phyloP scores from a whole-genome alignment of 352 stramenopile genomes.

The Globisporangium apiculatum region DNA sequence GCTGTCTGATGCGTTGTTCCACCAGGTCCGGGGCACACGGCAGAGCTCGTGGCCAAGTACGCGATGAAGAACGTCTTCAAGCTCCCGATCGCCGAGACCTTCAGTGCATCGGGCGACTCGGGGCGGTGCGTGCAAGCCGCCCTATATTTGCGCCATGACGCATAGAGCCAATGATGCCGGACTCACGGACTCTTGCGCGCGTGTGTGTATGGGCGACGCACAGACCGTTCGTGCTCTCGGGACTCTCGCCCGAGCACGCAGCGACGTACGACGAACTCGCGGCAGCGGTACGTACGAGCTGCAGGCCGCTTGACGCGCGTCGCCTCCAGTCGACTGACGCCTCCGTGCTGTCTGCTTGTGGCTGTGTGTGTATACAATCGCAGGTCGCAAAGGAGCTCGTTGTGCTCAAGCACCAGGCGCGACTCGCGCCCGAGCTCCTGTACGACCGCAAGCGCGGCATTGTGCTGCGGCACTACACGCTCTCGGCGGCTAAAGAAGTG shows the following conservation, averaged over 20 bases:
- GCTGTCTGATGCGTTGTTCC: neutral
- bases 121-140: constrained; percentile 33
- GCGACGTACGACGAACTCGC: constrained; percentile 69
- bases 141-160: too few relatives aligned
- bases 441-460: constrained; percentile 78
- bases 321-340: neutral
- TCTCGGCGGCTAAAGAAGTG: constrained; percentile 63
- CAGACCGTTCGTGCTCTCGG: constrained; percentile 77
- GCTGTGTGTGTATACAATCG: neutral
- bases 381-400: constrained; percentile 77
- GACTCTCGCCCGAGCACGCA: constrained; percentile 48
- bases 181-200: too few relatives aligned
- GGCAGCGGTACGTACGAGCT: constrained; percentile 27
- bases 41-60: constrained; percentile 75
- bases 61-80: constrained; percentile 83
- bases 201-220: neutral
- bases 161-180: neutral
- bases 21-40: constrained; percentile 58
- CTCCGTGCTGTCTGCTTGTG: too few relatives aligned
- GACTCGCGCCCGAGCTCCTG: constrained; percentile 64
- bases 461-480: constrained; percentile 69
- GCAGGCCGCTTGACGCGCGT: neutral
- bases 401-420: constrained; percentile 63
- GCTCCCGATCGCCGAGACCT: constrained; percentile 69
- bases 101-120: constrained; percentile 65